Evolutionary conservation across 176 grass and related monocot genomes (phyloP).

Genomic region (Calamus simplicifolius): DNA sequence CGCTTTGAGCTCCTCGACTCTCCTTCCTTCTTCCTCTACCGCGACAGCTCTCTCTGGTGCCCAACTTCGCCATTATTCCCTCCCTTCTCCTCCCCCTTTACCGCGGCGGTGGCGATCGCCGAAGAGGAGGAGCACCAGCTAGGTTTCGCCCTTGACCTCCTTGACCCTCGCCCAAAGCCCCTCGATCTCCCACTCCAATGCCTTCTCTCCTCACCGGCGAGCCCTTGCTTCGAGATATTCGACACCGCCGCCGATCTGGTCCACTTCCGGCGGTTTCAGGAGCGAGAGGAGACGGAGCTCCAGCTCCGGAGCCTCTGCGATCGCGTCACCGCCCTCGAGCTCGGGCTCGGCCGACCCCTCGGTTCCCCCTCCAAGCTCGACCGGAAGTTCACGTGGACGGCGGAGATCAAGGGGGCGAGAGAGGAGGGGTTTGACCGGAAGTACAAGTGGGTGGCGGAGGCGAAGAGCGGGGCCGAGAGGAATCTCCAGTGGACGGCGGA

Average conservation of each 20-base stretch:
- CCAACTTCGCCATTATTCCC: constrained; percentile 2
- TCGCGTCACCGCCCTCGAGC: constrained; percentile 59
- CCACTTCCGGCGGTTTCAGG: neutral
- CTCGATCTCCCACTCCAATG: neutral
- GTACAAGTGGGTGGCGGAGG: constrained; percentile 66
- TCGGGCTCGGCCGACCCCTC: constrained; percentile 24
- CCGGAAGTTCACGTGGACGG: constrained; percentile 56
- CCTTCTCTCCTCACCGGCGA: constrained; percentile 3
- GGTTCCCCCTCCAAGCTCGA: constrained; percentile 16
- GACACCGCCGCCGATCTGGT: neutral
- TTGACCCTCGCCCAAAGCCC: neutral
- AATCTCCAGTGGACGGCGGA: constrained; percentile 51
- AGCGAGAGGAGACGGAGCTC: constrained; percentile 12
- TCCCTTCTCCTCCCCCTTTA: neutral
- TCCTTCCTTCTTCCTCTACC: constrained; percentile 25
- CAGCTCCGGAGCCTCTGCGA: constrained; percentile 55
- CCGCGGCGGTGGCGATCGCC: no score
- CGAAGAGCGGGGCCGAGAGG: constrained; percentile 37
- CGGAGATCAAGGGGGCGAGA: constrained; percentile 31
- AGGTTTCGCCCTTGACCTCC: constrained; percentile 9
- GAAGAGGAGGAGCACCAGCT: neutral
- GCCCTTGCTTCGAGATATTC: constrained; percentile 14
- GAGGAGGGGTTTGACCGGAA: constrained; percentile 18
- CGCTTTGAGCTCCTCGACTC: constrained; percentile 24
- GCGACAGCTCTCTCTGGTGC: neutral